phyloP scores from a whole-genome alignment of 495 filamentous ascomycete species.

The Ramalina intermedia region DNA sequence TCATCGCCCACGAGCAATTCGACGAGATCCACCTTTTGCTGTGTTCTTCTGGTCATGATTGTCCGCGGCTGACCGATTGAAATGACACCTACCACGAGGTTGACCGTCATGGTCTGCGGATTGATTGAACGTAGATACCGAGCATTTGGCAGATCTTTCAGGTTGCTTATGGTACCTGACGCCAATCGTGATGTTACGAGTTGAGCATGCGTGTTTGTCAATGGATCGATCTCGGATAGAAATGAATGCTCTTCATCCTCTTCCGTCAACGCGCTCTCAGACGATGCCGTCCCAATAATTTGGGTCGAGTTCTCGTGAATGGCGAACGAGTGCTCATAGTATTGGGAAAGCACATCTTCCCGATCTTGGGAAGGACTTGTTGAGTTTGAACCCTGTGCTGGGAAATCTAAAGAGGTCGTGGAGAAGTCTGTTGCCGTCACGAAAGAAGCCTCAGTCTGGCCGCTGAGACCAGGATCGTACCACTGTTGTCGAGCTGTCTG shows the following conservation, averaged over 20 bases:
- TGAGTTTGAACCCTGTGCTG: background rate
- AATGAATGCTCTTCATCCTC: slow-evolving; percentile 20
- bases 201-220: slow-evolving; percentile 8
- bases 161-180: slow-evolving; percentile 36
- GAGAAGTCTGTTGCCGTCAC: slow-evolving; percentile 8
- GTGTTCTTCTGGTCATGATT: slow-evolving; percentile 30
- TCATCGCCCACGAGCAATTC: slow-evolving; percentile 81
- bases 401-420: background rate
- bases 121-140: slow-evolving; percentile 50
- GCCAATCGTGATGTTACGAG: slow-evolving; percentile 11
- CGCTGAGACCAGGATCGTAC: background rate
- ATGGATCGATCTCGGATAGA: slow-evolving; percentile 8
- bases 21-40: slow-evolving; percentile 40
- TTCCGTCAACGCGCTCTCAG: slow-evolving; percentile 1
- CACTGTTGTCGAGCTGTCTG: background rate
- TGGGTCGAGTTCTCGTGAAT: slow-evolving; percentile 45
- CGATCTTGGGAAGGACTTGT: slow-evolving; percentile 4
- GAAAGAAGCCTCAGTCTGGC: background rate
- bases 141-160: slow-evolving; percentile 57
- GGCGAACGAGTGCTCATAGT: slow-evolving; percentile 60
- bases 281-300: slow-evolving; percentile 17
- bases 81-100: slow-evolving; percentile 65
- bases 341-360: slow-evolving; percentile 38
- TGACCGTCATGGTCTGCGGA: slow-evolving; percentile 68
- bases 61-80: slow-evolving; percentile 51